Base-by-base conservation (phyloP, 2,329 filamentous ascomycete species). In the Penicillium sp. region DNA sequence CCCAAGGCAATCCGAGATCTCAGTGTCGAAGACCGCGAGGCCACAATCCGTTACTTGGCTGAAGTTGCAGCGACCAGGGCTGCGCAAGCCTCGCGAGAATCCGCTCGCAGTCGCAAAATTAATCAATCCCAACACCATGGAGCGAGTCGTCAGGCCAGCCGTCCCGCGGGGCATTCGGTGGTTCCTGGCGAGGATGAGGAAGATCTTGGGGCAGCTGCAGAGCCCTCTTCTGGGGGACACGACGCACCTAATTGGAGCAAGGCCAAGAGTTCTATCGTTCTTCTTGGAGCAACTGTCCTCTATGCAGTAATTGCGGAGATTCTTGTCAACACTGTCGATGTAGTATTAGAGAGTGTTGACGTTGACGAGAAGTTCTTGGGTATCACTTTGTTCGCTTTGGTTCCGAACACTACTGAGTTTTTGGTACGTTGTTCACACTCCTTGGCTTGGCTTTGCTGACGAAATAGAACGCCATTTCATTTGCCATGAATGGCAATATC, bases 401-500 rank as follows among this genome's bases (percentile, higher is more conserved):
- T 99, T 7, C 94, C 94, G 11, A 99, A 99, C 77, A 97, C 94
- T 1, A 99, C 94, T 1, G 94, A 99, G 71, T 99, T 99, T 71
- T 73, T 99, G 79, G 89, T 93, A 81, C 77, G 86, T 75, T 48
- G 10, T 16, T 13, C 21, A n/a, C 36, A 14, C 9, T 6, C 13
- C 11, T 24, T 16, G 14, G 31, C 9, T 34, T 27, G 9, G 34
- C 11, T 29, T 36, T 24, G 5, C 56, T 64, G n/a, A 58, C 55
- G 8, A 34, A 31, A 42, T 55, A 92, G 87, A 99, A 99, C 74
- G 94, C 93, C 71, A 99, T 99, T 55, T 97, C 92, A 0, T 99
- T 99, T 72, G 94, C 94, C 50, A 99, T 99, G 93, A 97, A 99
- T 69, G 94, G 94, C 56, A 99, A 99, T 73, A 97, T 99, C 73